Percentiles rank a stretch among this genome's conserved stretches.
phyloP scores from a whole-genome alignment of 2,329 filamentous ascomycete species.

The Diaporthe sp. region DNA sequence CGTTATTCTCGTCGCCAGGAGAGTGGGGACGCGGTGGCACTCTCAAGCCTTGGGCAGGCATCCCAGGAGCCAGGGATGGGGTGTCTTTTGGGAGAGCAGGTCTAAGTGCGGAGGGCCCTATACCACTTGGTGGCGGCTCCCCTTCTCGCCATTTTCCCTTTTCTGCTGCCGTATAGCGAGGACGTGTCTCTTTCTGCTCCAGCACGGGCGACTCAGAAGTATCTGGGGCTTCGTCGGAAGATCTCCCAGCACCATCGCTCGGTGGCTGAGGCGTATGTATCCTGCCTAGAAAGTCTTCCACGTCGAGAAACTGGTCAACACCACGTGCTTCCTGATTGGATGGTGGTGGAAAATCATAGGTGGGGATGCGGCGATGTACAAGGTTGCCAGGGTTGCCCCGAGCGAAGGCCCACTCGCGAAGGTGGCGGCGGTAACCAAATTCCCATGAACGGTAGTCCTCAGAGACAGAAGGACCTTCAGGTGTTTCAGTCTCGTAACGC shows the following conservation, averaged over 20 bases:
- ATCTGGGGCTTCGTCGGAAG: not conserved
- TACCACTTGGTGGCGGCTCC: not conserved
- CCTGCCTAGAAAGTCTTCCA: not conserved
- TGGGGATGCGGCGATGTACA: not conserved
- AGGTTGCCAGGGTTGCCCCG: not conserved
- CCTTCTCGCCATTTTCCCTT: not conserved
- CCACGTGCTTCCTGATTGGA: not conserved
- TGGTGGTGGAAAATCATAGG: not conserved
- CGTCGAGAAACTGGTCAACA: not conserved
- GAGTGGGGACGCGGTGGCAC: not conserved
- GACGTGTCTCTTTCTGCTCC: not conserved
- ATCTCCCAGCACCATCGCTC: not conserved
- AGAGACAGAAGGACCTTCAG: not conserved
- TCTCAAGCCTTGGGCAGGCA: not conserved
- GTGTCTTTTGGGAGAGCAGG: not conserved
- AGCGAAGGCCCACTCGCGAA: rapidly evolving
- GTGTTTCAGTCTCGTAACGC: not conserved
- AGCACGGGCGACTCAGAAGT: not conserved
- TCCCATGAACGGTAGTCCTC: not conserved
- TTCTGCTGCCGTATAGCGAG: not conserved
- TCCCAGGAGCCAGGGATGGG: not conserved
- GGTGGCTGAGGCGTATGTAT: not conserved
- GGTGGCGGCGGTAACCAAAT: not conserved
- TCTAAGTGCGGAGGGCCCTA: not conserved
- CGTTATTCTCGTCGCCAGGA: not conserved